Evolutionary conservation across 129 eudicot genomes (phyloP), one percentile per base, ranked within the genome.

Genomic region (Saussurea involucrata): DNA sequence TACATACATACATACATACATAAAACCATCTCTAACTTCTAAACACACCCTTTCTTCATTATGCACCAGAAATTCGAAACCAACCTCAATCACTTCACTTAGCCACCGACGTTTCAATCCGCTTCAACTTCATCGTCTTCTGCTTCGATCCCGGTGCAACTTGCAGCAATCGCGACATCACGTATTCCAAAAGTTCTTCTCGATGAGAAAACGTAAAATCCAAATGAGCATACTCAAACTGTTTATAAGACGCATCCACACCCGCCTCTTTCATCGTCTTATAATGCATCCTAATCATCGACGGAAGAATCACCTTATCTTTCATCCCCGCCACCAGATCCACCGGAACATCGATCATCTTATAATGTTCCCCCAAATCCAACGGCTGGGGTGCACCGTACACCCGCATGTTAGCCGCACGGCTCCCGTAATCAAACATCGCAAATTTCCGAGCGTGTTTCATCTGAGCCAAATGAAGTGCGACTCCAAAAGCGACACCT

Each of bases 121-220:
- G 85, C 78, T 80, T 90, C 81, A 77, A 65, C 66, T 75, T 84
- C 13, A 72, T 3, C 13, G 87, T 2, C 71, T 69, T 87, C 40
- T 31, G 82, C 83, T 79, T 85, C 15, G 84, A 31, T 1, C 82
- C 67, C 1, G 90, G 81, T 4, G 76, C 90, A 69, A 86, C 94
- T 7, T 83, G 83, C 21, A 84, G 57, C 75, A 95, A 79, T 1
- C 98, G 92, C 2, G 97, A 89, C 97, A 91, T 89, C 17, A 95
- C 98, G 49, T 95, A 95, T 5, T 90, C 86, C 82, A 95, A 32
- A 3, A 95, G 97, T n/a, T 95, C 98, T 76, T 89, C 96, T 3
- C 87, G 92, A 37, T 95, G 98, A 10, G 98, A 89, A 75, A 95
- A 95, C 7, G 94, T 95, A 67, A 95, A 91, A 73, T 95, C 98